Conservation (phyloP, 2,329 filamentous ascomycete species). For the Apiospora koreana region DNA sequence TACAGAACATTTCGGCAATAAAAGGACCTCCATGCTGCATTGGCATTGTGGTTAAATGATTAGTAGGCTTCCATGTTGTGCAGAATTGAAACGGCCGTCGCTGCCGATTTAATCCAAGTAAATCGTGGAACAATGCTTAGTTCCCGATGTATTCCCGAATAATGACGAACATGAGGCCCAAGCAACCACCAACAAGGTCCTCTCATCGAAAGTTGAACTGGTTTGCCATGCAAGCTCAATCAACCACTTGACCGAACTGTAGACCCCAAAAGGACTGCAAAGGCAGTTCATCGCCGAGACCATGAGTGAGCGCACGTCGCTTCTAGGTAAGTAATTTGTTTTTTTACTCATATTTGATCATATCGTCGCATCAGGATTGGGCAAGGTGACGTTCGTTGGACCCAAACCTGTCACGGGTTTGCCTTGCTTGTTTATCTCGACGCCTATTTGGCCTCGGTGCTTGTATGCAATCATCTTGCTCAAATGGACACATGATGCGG, state of each 20-base stretch:
- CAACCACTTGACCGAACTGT: not conserved
- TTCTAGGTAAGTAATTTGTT: not conserved
- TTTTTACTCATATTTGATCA: not conserved
- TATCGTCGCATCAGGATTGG: not conserved
- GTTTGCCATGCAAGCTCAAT: not conserved
- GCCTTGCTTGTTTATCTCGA: not conserved
- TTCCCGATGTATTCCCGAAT: not conserved
- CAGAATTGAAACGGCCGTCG: not conserved
- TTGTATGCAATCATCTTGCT: not conserved
- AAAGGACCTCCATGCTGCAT: no score
- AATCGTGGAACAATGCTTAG: not conserved
- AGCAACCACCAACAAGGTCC: not conserved
- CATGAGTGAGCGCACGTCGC: not conserved
- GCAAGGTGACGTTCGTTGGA: not conserved
- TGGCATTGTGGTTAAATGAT: not conserved
- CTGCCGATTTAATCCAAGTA: not conserved
- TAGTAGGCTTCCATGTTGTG: not conserved
- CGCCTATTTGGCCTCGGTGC: not conserved
- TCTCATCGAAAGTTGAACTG: not conserved
- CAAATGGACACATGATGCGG: not conserved
- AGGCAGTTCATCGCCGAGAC: not conserved
- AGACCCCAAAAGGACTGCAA: not conserved
- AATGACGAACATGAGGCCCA: constrained; percentile 8
- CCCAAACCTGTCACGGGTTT: not conserved
- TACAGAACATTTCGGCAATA: not conserved